A percentile compares a stretch with the other conserved stretches of the same genome.
These are phyloP conservation scores for Tetrapisispora iriomotensis DNA, from an alignment of 805 yeast species.

Conservation along the genomic window DNA sequence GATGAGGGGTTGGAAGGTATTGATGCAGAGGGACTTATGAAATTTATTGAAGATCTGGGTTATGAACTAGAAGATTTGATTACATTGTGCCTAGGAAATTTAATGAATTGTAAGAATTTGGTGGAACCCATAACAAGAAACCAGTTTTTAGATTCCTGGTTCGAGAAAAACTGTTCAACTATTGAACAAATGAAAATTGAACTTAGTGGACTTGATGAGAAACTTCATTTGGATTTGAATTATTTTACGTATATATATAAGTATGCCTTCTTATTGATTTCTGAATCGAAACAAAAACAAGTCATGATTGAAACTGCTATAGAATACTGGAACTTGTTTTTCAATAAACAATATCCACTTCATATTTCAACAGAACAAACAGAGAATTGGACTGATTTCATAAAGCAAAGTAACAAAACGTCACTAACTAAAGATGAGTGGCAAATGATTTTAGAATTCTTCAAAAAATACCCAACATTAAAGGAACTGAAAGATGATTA, in stretches of 20 bases:
- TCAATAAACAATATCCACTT: slow-evolving; percentile 23
- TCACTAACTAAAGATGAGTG: slow-evolving; percentile 66
- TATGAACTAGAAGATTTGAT: slow-evolving; percentile 66
- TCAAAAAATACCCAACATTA: slow-evolving; percentile 42
- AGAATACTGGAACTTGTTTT: slow-evolving; percentile 69
- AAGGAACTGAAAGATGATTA: slow-evolving; percentile 43
- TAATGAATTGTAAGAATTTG: slow-evolving; percentile 36
- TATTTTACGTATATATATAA: slow-evolving; percentile 53
- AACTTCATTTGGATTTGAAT: slow-evolving; percentile 29
- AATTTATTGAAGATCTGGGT: slow-evolving; percentile 55
- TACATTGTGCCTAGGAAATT: slow-evolving; percentile 60
- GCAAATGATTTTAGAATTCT: slow-evolving; percentile 70
- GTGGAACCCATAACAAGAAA: slow-evolving; percentile 14
- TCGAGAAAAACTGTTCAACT: slow-evolving; percentile 24
- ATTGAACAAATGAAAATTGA: slow-evolving; percentile 39
- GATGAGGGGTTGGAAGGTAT: slow-evolving; percentile 32
- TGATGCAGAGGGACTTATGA: slow-evolving; percentile 70
- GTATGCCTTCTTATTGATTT: slow-evolving; percentile 58
- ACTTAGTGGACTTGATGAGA: slow-evolving; percentile 27
- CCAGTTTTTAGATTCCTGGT: slow-evolving; percentile 19
- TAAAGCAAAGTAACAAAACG: slow-evolving; percentile 34
- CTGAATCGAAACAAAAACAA: slow-evolving; percentile 50
- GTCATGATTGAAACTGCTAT: slow-evolving; percentile 51
- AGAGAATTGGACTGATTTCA: slow-evolving; percentile 51
- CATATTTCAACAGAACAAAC: slow-evolving; percentile 27